Evolutionary conservation across 352 stramenopile genomes (phyloP).

Genomic region (Phytophthora pini): DNA sequence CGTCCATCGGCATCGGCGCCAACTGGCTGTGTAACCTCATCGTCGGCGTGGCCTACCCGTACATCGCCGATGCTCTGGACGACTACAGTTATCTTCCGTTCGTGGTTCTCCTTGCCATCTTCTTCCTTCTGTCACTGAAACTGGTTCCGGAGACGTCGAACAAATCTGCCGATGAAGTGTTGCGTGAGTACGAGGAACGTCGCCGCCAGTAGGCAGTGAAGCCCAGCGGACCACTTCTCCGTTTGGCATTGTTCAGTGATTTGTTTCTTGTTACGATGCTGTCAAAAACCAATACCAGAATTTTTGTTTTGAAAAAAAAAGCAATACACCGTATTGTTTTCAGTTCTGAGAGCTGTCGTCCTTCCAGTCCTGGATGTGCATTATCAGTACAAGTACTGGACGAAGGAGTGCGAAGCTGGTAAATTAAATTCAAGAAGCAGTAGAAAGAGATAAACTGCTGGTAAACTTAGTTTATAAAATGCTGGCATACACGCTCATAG

Average conservation of each 20-base stretch:
- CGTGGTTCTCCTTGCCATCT: slow-evolving; percentile 47
- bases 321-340: no score
- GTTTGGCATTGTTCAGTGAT: neutral
- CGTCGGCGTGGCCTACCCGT: slow-evolving; percentile 61
- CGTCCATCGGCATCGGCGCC: slow-evolving; percentile 46
- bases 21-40: slow-evolving; percentile 61
- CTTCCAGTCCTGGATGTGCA: no score
- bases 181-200: slow-evolving; percentile 39
- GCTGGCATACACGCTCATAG: neutral
- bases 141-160: slow-evolving; percentile 60
- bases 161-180: slow-evolving; percentile 62
- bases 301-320: no score
- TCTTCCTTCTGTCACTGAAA: slow-evolving; percentile 45
- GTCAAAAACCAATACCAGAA: no score
- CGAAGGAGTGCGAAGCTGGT: no score
- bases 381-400: no score
- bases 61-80: slow-evolving; percentile 44
- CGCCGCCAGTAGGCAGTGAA: neutral
- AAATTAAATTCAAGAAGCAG: no score
- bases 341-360: no score
- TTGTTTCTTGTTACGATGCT: no score
- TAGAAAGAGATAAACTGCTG: no score
- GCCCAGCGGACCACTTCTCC: no score
- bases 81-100: slow-evolving; percentile 58
- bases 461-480: no score